Base-by-base conservation (phyloP, 1,284 basidiomycete genomes). In the Ganoderma boninense region DNA sequence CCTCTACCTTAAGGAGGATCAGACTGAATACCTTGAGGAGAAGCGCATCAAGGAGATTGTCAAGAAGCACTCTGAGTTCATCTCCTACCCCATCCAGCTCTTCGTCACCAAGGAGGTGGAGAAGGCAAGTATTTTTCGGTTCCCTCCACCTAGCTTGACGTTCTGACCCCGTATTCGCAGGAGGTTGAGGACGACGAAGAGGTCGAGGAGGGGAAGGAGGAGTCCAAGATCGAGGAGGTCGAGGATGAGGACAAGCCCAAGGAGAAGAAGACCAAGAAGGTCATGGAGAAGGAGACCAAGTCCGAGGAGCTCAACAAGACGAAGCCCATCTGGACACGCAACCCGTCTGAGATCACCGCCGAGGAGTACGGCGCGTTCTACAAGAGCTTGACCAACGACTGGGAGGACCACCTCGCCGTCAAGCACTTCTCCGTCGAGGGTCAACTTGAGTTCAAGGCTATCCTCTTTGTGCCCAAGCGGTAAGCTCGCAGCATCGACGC, bases 41-140 rank as follows among this genome's bases (percentile, higher is more conserved):
- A 98, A 98, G 90, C 92, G 92, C 84, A 97, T 99, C 90, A 97
- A 97, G 88, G 98, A 99, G 79, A 96, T 98, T 77, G 97, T 99
- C 84, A 99, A 99, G 92, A 99, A 99, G 90, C 98, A 99, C 91
- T 99, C 98, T 80, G 97, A 99, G 87, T 99, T 99, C 89, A 99
- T 99, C 87, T 99, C 97, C 63, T 99, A 99, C 89, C 98, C 97
- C 76, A 99, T 99, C 81, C 97, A 99, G 84, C 91, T 99, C 77
- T 96, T 96, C 67, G 97, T 98, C 75, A 97, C 96, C 82, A 99
- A 99, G 91, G 97, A 99, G 88, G 95, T 98, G 71, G 98, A 99
- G 89, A 97, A 96, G 92, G 93, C 92, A 71, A 38, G 87, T 82
- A 14, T 23, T 62, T 23, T 10, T 69, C 44, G 23, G 16, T 14